Evolutionary conservation across 495 filamentous ascomycete genomes (phyloP), one percentile per base, ranked within the genome.

Genomic region (Annulohypoxylon stygium): DNA sequence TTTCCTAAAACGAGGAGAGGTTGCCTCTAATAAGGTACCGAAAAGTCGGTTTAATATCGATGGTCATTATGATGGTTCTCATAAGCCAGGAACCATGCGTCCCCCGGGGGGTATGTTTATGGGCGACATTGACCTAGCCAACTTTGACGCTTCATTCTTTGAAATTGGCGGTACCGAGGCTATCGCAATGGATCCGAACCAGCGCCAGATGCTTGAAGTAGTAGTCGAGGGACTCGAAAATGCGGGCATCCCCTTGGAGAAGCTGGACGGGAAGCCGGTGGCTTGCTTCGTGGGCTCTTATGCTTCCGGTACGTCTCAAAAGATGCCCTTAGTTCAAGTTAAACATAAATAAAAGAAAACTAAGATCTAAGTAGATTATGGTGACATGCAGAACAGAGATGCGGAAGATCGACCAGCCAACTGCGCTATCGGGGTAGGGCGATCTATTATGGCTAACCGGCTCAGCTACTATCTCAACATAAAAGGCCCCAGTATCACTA

Each of bases 141-240:
- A 90, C 4, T 95, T 95, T 67, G 93, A 97, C 66, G 89, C 92
- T 25, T 83, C 87, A 0, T 97, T 97, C 80, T 96, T 95, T 85
- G 92, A 92, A 71, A 90, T 97, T 87, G 39, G 88, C 86, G 73
- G 73, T 33, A 73, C 76, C 39, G 83, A 97, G 79, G 93, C 93
- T 9, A 86, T 88, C 23, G 89, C 93, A 18, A 92, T 93, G 55
- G 93, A 97, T 75, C 93, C 93, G 2, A 91, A 92, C 74, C 93
- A 94, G 76, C 88, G 93, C 39, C 83, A 94, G 33, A 88, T 92
- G 3, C 82, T 97, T 7, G 88, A 92, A 39, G 93, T 90, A 47
- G 90, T 91, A 0, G 95, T 93, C 70, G 93, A 95, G 71, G 91
- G 47, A 11, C 84, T 97, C 1, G 93, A 97, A 77, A 93, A 91